Evolutionary conservation across 1,139 yeast genomes (phyloP).

Genomic region (Candida mesenterica): DNA sequence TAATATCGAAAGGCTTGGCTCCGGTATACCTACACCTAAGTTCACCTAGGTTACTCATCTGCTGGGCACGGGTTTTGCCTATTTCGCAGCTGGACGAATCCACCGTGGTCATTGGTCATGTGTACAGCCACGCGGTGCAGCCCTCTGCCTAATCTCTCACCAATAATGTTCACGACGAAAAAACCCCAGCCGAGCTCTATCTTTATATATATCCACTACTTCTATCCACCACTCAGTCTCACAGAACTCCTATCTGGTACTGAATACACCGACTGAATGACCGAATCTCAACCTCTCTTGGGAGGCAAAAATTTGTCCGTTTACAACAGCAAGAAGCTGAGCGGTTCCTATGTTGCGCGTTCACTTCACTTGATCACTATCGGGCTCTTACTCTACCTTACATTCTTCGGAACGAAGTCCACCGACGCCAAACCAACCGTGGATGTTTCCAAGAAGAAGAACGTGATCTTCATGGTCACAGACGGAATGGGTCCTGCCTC

Average conservation of each 20-base stretch:
- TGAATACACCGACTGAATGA: no score
- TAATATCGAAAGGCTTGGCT: no score
- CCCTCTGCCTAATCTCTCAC: no score
- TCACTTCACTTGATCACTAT: constrained; percentile 11
- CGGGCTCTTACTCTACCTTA: constrained; percentile 11
- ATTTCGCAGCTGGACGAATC: background rate
- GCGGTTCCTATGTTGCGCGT: constrained; percentile 5
- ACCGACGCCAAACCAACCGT: constrained; percentile 7
- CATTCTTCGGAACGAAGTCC: constrained; percentile 8
- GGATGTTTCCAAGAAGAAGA: constrained; percentile 16
- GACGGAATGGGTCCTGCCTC: constrained; percentile 34
- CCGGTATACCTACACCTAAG: no score
- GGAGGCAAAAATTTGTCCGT: constrained; percentile 12
- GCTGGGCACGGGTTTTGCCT: background rate
- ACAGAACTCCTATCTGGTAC: no score
- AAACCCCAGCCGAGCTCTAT: no score
- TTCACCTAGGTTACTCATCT: no score
- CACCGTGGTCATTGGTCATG: no score
- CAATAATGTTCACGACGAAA: no score
- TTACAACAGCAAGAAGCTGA: constrained; percentile 13
- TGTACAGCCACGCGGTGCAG: no score
- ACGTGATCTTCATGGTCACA: constrained; percentile 29
- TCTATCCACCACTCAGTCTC: no score
- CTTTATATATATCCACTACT: no score
- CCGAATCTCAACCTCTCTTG: constrained; percentile 17